Conservation (phyloP, 805 yeast species). For the Teunomyces tritomae region DNA sequence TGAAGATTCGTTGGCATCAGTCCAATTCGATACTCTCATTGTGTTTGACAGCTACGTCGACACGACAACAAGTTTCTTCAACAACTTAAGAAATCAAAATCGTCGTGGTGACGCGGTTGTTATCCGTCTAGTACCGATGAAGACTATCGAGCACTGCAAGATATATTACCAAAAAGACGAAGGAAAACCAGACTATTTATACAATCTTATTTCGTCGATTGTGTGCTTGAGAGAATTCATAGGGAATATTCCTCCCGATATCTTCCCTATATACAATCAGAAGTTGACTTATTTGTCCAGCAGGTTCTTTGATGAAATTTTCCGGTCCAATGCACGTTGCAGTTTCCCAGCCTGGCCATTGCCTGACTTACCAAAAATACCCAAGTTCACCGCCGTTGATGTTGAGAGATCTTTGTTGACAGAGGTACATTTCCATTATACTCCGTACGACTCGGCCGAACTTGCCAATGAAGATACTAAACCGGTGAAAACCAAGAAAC, state of each 20-base stretch:
- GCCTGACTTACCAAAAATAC: slow-evolving; percentile 67
- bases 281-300: slow-evolving; percentile 58
- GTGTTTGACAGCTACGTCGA: slow-evolving; percentile 64
- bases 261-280: slow-evolving; percentile 70
- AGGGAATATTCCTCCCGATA: slow-evolving; percentile 77
- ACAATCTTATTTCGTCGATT: slow-evolving; percentile 72
- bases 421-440: slow-evolving; percentile 64
- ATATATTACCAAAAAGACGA: slow-evolving; percentile 40
- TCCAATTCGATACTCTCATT: slow-evolving; percentile 56
- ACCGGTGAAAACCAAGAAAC: slow-evolving; percentile 16
- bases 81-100: slow-evolving; percentile 27
- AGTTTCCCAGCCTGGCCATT: slow-evolving; percentile 62
- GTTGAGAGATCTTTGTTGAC: slow-evolving; percentile 76
- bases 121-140: slow-evolving; percentile 68
- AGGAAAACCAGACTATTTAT: slow-evolving; percentile 43
- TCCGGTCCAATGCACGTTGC: neutral
- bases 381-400: slow-evolving; percentile 63
- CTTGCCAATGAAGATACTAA: slow-evolving; percentile 21
- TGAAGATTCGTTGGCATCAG: slow-evolving; percentile 22
- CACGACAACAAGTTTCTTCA: slow-evolving; percentile 30
- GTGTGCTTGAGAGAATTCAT: slow-evolving; percentile 80
- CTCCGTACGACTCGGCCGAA: slow-evolving; percentile 48
- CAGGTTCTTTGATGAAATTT: slow-evolving; percentile 51
- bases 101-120: slow-evolving; percentile 45
- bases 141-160: slow-evolving; percentile 80